Base-by-base conservation (phyloP, 768 basidiomycete species). In the Tricholoma sp. region DNA sequence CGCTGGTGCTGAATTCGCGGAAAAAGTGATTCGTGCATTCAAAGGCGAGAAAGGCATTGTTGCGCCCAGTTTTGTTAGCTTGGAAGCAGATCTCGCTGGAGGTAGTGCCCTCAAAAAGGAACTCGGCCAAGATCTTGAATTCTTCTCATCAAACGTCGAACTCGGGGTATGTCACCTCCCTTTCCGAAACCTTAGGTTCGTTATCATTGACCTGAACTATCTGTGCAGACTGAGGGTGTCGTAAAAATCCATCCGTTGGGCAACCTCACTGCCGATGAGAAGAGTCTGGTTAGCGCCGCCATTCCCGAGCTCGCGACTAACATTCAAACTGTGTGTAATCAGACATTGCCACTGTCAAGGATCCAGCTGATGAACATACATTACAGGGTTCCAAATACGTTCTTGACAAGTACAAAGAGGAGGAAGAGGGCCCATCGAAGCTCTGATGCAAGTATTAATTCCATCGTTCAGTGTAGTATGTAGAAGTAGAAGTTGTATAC, bases 1-100 rank as follows among this genome's bases (percentile, higher is more conserved):
- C 64, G 91, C 96, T 52, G 96, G 94, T 57, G 91, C 90, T 51
- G 86, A 93, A 73, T 98, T 98, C 67, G 83, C 93, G 27, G 71
- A 71, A 63, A 90, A 92, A 68, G 76, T 98, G 67, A 79, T 98
- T 67, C 82, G 85, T 43, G 96, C 95, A 19, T 54, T 91, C 62
- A 87, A 86, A 59, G 94, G 94, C 63, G 92, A 94, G 79, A 89
- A 88, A 74, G 90, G 88, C 57, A 85, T 96, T 64, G 73, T 92
- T 54, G 82, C 85, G 0, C 94, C 94, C 3, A 89, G 85, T 60
- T 98, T 87, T 66, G 89, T 99, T 66, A 80, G 88, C 76, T 84
- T 88, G 64, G 73, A 72, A 55, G 86, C 91, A 39, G 90, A 93
- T 69, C 72, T 79, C 59, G 74, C 73, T 60, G 91, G 91, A 34